These are phyloP conservation scores for Zopfia rhizophila DNA, from an alignment of 2,329 filamentous ascomycete species.

Conservation along the genomic window DNA sequence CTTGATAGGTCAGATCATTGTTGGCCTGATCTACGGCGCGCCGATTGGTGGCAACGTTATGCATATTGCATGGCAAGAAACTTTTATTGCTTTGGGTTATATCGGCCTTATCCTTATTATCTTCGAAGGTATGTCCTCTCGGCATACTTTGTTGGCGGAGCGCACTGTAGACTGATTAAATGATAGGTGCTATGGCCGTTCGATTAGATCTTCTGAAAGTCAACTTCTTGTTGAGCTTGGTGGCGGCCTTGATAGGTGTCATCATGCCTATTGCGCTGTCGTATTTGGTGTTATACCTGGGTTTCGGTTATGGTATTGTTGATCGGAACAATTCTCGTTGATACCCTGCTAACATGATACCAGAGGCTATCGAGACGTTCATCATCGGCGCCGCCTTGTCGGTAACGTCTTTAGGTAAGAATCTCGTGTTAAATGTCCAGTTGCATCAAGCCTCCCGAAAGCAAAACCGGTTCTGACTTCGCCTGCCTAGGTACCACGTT, in stretches of 20 bases:
- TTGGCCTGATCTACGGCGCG: slow-evolving; percentile 59
- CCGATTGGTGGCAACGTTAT: slow-evolving; percentile 59
- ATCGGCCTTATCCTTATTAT: slow-evolving; percentile 62
- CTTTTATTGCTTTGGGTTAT: slow-evolving; percentile 60
- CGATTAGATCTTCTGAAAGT: slow-evolving; percentile 59
- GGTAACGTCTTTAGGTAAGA: slow-evolving; percentile 34
- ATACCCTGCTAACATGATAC: too few species aligned
- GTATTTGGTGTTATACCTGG: slow-evolving; percentile 53
- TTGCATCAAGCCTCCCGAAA: too few species aligned
- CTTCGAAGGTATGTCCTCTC: too few species aligned
- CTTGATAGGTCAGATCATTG: slow-evolving; percentile 60
- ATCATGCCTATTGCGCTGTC: slow-evolving; percentile 59
- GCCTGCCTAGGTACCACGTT: slow-evolving; percentile 52
- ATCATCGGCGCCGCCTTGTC: slow-evolving; percentile 43
- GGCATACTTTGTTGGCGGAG: too few species aligned
- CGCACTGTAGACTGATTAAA: too few species aligned
- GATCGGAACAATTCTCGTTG: too few species aligned
- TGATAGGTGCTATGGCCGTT: slow-evolving; percentile 60
- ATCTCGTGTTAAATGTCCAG: too few species aligned
- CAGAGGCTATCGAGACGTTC: slow-evolving; percentile 38
- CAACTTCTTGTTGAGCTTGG: slow-evolving; percentile 56
- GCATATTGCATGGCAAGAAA: slow-evolving; percentile 56
- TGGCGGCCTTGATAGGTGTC: slow-evolving; percentile 58
- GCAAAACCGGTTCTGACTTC: too few species aligned
- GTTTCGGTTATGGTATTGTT: slow-evolving; percentile 53